Evolutionary conservation across 176 grass and related monocot species (phyloP), one percentile per base, ranked within the genome.

Genomic region (Pontederia paniculata): DNA sequence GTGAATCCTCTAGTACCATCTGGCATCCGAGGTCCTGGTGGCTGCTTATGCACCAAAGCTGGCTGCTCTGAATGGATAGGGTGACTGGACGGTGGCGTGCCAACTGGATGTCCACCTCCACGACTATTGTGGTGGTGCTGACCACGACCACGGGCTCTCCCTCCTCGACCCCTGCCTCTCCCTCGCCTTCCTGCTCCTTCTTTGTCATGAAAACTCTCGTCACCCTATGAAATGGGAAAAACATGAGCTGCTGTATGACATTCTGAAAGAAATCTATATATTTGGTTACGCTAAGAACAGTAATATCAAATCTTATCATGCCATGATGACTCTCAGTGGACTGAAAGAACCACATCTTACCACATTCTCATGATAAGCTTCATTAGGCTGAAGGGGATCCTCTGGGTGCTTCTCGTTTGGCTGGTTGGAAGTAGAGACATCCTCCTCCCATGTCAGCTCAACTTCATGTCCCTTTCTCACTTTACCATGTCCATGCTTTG

Each of bases 381-480:
- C 93, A 52, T 71, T 70, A 12, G n/a, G 21, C 45, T 80, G 80
- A 71, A 58, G n/a, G 61, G 58, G 46, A 71, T 76, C 87, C 58
- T 88, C 93, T 77, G 57, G 15, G 53, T 63, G 54, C 62, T 77
- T 98, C 57, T 98, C 87, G 75, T 84, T 79, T 73, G 67, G 73
- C 71, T 83, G 83, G 71, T 91, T 75, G 58, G 94, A 87, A 60
- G 83, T 79, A 42, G 94, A 88, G 55, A 60, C 83, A 84, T 93
- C 84, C 9, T 91, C 88, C n/a, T 91, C 83, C 52, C 83, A 77
- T 63, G 81, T 63, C 45, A 55, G 72, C 70, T 88, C 84, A 84
- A 17, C 45, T 81, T 89, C 86, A 74, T 78, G 68, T 52, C 75
- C 70, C 55, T 74, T 90, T 79, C 77, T 81, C 45, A 74, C 80